Conservation (phyloP, 2,329 filamentous ascomycete species). For the Claviceps monticola region DNA sequence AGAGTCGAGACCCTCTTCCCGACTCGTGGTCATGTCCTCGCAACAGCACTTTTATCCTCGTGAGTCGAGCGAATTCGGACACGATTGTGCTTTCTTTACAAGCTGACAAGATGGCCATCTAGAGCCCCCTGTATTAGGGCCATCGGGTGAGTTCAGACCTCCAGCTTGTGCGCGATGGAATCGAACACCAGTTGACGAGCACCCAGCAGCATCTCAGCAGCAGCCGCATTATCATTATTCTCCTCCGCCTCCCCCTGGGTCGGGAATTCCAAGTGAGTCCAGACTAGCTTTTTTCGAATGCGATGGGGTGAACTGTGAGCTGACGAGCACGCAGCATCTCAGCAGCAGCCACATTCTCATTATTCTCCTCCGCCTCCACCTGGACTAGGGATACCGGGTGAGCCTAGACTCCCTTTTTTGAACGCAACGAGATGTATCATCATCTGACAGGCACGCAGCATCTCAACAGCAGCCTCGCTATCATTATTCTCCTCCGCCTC, state of each 20-base stretch:
- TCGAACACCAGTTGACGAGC: background rate
- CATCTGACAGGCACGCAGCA: background rate
- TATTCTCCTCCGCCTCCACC: slow-evolving; percentile 1
- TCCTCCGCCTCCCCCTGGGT: background rate
- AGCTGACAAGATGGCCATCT: slow-evolving; percentile 3
- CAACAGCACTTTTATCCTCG: slow-evolving; percentile 33
- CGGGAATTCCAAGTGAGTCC: slow-evolving; percentile 14
- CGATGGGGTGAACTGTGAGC: background rate
- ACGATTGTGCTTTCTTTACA: background rate
- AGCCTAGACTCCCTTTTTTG: too few species aligned
- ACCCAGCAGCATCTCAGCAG: slow-evolving; percentile 8
- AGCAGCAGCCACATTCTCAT: slow-evolving; percentile 9
- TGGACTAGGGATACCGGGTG: slow-evolving; percentile 1
- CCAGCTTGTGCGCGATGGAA: background rate
- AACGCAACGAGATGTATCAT: too few species aligned
- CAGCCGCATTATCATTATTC: slow-evolving; percentile 7
- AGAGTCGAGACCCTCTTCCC: background rate
- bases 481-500: background rate
- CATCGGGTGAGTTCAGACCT: slow-evolving; percentile 14
- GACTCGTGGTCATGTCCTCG: slow-evolving; percentile 21
- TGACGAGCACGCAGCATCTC: slow-evolving; percentile 6
- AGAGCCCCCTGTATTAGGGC: slow-evolving; percentile 6
- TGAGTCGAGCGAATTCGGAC: slow-evolving; percentile 15
- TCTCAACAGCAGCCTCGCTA: slow-evolving; percentile 11
- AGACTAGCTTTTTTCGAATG: background rate